Percentiles rank a stretch among this genome's conserved stretches.
phyloP scores from a whole-genome alignment of 768 basidiomycete species.

The Arthromyces matolae region DNA sequence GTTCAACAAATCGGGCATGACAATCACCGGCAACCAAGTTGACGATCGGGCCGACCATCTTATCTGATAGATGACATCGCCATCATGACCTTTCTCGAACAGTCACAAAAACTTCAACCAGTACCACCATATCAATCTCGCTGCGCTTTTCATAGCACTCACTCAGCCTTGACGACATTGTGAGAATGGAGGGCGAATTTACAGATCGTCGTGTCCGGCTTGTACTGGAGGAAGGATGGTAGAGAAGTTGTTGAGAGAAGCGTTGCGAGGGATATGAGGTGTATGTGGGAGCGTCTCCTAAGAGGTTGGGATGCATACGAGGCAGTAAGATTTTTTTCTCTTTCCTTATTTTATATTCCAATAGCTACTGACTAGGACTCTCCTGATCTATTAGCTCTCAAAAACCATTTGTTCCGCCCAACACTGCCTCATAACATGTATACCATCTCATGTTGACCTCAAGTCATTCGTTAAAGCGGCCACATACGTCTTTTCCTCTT shows the following conservation, averaged over 20 bases:
- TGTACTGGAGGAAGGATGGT: constrained; percentile 51
- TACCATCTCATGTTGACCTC: constrained; percentile 41
- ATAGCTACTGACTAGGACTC: too few relatives aligned
- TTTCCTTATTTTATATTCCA: constrained; percentile 5
- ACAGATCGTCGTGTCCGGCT: constrained; percentile 77
- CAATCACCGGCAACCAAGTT: too few relatives aligned
- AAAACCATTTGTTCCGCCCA: constrained; percentile 73
- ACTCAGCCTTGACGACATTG: constrained; percentile 77
- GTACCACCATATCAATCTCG: too few relatives aligned
- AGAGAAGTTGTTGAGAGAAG: constrained; percentile 19
- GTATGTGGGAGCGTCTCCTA: constrained; percentile 67
- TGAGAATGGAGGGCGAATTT: constrained; percentile 71
- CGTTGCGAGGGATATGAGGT: constrained; percentile 31
- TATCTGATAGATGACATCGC: too few relatives aligned
- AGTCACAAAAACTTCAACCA: too few relatives aligned
- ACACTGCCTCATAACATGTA: constrained; percentile 89
- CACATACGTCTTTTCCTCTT: constrained; percentile 43
- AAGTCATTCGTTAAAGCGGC: constrained; percentile 82
- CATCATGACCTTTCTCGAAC: too few relatives aligned
- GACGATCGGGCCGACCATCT: too few relatives aligned
- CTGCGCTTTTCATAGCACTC: constrained; percentile 70
- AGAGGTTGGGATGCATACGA: constrained; percentile 75
- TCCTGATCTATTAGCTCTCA: constrained; percentile 56
- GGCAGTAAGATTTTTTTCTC: constrained; percentile 75
- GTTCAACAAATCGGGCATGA: too few relatives aligned